Base-by-base conservation (phyloP, 805 yeast genomes). In the Barnettozyma sucrosica region DNA sequence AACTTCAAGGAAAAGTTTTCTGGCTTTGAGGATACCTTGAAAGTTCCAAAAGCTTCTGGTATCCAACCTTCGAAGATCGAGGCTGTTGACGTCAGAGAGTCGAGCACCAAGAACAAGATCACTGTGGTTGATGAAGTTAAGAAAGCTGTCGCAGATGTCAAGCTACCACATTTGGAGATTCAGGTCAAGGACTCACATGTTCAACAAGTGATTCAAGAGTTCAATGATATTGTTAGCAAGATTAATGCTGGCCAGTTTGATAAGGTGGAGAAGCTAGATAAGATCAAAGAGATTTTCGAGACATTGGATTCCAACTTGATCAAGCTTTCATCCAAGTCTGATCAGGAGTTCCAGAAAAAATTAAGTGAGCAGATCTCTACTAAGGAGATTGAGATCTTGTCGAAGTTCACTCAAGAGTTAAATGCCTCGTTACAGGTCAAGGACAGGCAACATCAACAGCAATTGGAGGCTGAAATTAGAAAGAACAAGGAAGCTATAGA, bases 401-500 rank as follows among this genome's bases (percentile, higher is more conserved):
- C 72, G 46, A 72, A 75, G 47, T 79, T 85, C 64, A 70, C 80
- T 56, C 65, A 71, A 37, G 82, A 85, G 55, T 82, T 84, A 59
- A 77, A 77, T 50, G 62, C 65, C n/a, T 85, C 82, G 57, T 81
- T 85, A 59, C 59, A 71, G 43, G 75, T 75, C 48, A 71, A 88
- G 55, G 83, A 83, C 53, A 63, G 69, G 41, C 80, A 80, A 55
- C 83, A 82, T 62, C 71, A 77, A 51, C 66, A 70, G 41, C 76
- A 81, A 54, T 70, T 92, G 54, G 62, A 66, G 19, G 66, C 71
- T 16, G 97, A 89, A 65, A 71, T 89, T 46, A 78, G 77, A 54
- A 81, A 85, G 33, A 76, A 89, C 49, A 79, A 77, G 61, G 71
- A 79, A 55, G 78, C 81, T 11, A 73, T 90, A 44, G 67, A 80